Evolutionary conservation across 2,329 filamentous ascomycete genomes (phyloP), one percentile per base, ranked within the genome.

Genomic region (Geosmithia flava): DNA sequence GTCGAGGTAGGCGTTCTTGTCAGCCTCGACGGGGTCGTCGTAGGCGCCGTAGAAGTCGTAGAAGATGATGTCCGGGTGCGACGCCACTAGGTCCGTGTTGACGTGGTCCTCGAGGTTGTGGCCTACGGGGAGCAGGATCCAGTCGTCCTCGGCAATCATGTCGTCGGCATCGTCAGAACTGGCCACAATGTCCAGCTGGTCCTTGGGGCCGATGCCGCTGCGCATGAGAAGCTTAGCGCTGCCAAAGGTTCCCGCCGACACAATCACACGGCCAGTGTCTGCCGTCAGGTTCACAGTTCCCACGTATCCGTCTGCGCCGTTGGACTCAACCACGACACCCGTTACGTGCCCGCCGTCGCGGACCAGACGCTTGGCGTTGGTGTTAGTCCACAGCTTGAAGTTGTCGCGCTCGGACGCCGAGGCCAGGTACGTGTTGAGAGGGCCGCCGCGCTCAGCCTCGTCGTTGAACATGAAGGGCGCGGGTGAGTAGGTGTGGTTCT

Each of bases 381-480:
- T 84, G 58, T 81, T 78, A 19, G 75, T 75, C 70, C 78, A 79
- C 45, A 88, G 67, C 47, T 76, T 71, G 64, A 88, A 87, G 65
- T 87, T 85, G 40, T 68, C 63, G 50, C 78, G 71, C 42, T 67
- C 66, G 45, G 71, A 69, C 1, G 81, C 81, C 17, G 72, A 70
- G 4, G 81, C 78, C 1, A 88, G 75, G 57, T 88, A 88, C 0
- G 84, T 85, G 8, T 78, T 79, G 59, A 87, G 68, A 13, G 84
- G 83, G 1, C 85, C 84, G 43, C 79, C 79, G 51, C 84, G 71
- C 61, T 85, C 79, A 47, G 81, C 82, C 44, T 80, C 66, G 44
- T 80, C 66, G 6, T 68, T 67, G 59, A 80, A 85, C 78, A 86
- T 84, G 67, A 78, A 85, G 23, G 78, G 74, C 20, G 79, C 78